A percentile compares a stretch with the other conserved stretches of the same genome.
Conservation (phyloP, 345 rosid species). For the Eucalyptus camaldulensis region DNA sequence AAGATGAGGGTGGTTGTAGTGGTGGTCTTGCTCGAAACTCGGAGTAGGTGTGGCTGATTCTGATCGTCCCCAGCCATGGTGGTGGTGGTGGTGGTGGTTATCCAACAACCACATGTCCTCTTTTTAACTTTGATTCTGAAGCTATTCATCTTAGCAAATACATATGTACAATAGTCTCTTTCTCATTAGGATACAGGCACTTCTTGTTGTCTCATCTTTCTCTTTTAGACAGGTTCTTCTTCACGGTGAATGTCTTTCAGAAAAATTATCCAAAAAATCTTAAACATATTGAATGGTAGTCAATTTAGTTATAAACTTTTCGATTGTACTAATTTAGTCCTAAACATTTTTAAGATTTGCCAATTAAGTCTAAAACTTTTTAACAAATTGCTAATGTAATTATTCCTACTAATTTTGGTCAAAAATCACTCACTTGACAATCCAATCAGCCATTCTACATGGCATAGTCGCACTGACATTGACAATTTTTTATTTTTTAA, state of each 20-base stretch:
- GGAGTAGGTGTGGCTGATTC: background rate
- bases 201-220: background rate
- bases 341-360: background rate
- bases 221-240: background rate
- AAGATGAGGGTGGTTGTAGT: background rate
- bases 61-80: rapidly evolving
- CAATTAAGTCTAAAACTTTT: no score
- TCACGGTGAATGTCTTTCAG: background rate
- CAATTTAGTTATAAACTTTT: no score
- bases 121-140: rapidly evolving
- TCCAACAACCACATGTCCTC: background rate
- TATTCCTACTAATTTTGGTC: no score
- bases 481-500: no score
- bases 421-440: no score
- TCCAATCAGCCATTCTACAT: rapidly evolving
- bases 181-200: background rate
- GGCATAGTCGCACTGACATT: rapidly evolving
- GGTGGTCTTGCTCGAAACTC: background rate
- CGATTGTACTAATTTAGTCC: rapidly evolving
- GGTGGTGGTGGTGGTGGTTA: background rate
- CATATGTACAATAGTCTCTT: background rate
- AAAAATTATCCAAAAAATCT: rapidly evolving
- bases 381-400: no score
- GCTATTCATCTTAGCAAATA: background rate
- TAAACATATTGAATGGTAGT: rapidly evolving